A percentile compares a stretch with the other conserved stretches of the same genome.
Evolutionary conservation across 495 filamentous ascomycete genomes (phyloP).

Genomic region (Usnea hakonensis): DNA sequence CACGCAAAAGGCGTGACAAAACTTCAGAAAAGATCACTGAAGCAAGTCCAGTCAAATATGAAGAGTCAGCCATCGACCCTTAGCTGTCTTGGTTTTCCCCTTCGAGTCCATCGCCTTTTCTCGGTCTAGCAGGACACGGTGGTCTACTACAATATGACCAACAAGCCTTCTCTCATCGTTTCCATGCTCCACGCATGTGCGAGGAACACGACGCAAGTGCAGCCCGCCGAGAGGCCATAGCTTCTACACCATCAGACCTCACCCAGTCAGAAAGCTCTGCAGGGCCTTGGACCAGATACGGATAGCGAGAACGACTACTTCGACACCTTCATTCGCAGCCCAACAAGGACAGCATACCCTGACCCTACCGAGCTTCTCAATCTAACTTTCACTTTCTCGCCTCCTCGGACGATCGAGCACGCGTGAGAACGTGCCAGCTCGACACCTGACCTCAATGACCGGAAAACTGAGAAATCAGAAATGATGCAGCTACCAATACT

Average conservation of each 20-base stretch:
- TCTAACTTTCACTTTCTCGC: background rate
- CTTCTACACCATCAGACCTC: background rate
- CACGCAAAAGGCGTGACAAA: slow-evolving; percentile 3
- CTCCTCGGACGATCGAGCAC: background rate
- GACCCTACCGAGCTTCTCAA: slow-evolving; percentile 12
- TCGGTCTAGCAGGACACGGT: background rate
- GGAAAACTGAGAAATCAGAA: slow-evolving; percentile 34
- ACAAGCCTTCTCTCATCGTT: slow-evolving; percentile 22
- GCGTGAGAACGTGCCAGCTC: background rate
- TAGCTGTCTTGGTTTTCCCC: slow-evolving; percentile 11
- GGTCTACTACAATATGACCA: slow-evolving; percentile 1
- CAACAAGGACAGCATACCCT: slow-evolving; percentile 16
- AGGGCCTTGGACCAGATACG: background rate
- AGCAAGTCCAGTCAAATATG: slow-evolving; percentile 4
- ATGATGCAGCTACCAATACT: slow-evolving; percentile 38
- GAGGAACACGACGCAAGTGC: background rate
- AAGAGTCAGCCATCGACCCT: slow-evolving; percentile 20
- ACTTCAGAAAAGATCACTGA: background rate
- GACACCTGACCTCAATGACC: slow-evolving; percentile 25
- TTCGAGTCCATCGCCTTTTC: slow-evolving; percentile 1
- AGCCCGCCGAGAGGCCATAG: background rate
- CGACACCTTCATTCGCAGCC: slow-evolving; percentile 9
- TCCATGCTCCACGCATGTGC: slow-evolving; percentile 33
- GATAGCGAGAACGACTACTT: slow-evolving; percentile 13
- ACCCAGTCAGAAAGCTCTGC: background rate